phyloP scores from a whole-genome alignment of 73 alveolate genomes.

The Blepharisma japonicum region DNA sequence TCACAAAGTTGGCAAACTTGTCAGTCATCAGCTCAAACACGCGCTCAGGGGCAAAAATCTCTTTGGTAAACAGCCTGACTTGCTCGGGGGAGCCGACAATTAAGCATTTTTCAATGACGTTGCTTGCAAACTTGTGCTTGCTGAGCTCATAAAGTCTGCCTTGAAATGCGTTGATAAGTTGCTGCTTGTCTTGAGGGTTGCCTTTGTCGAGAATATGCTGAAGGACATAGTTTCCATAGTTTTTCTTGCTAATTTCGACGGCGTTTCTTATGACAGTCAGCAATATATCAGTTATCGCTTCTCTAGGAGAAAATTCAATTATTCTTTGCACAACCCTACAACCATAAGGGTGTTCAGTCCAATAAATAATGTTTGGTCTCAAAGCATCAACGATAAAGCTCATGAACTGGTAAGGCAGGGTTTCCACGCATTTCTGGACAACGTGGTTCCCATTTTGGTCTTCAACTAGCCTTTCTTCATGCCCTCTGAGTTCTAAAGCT shows the following conservation, averaged over 20 bases:
- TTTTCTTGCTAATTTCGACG: slow-evolving; percentile 36
- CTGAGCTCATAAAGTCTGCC: slow-evolving; percentile 53
- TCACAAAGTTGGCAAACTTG: slow-evolving; percentile 88
- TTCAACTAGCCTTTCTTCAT: slow-evolving; percentile 69
- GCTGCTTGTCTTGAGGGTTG: slow-evolving; percentile 61
- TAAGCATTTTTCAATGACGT: slow-evolving; percentile 74
- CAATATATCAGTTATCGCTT: slow-evolving; percentile 5
- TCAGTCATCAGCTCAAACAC: slow-evolving; percentile 70
- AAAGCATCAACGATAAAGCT: slow-evolving; percentile 75
- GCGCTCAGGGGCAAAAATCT: slow-evolving; percentile 44
- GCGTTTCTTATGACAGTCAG: slow-evolving; percentile 11
- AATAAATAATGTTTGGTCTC: slow-evolving; percentile 49
- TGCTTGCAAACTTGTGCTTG: slow-evolving; percentile 69
- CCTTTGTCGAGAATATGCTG: slow-evolving; percentile 91
- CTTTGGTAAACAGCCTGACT: slow-evolving; percentile 47
- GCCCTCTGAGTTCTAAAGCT: slow-evolving; percentile 67
- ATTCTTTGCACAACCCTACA: slow-evolving; percentile 91
- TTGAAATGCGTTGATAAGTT: slow-evolving; percentile 54
- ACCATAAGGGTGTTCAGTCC: slow-evolving; percentile 84
- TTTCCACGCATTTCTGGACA: slow-evolving; percentile 86
- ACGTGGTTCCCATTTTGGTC: slow-evolving; percentile 97
- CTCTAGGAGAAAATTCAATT: slow-evolving; percentile 62
- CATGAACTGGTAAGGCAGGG: slow-evolving; percentile 53
- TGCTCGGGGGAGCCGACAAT: slow-evolving; percentile 48
- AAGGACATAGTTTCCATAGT: slow-evolving; percentile 82